Evolutionary conservation across 2,329 filamentous ascomycete species (phyloP).

Genomic region (Penicillium corylophilum): DNA sequence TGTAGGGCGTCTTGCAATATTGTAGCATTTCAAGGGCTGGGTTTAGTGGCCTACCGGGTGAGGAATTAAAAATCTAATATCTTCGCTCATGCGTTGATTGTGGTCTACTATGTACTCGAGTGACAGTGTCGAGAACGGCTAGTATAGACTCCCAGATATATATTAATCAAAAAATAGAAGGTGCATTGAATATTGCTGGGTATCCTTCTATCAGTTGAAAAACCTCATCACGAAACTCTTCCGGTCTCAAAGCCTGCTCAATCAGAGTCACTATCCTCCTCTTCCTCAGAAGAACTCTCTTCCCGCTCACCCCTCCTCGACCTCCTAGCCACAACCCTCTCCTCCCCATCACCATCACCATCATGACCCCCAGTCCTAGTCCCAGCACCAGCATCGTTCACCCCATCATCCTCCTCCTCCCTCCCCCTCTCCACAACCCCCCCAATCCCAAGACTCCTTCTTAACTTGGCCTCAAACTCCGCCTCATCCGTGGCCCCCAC

Average conservation of each 20-base stretch:
- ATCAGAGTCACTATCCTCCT: slow-evolving; percentile 4
- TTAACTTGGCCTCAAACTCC: slow-evolving; percentile 61
- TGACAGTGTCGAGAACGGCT: too few relatives aligned
- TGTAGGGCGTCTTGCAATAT: too few relatives aligned
- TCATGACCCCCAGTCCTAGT: neutral
- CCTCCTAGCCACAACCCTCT: neutral
- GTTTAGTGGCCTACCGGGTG: too few relatives aligned
- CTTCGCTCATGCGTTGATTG: too few relatives aligned
- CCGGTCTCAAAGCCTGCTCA: neutral
- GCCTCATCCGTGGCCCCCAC: slow-evolving; percentile 27
- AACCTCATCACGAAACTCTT: neutral
- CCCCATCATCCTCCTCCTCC: slow-evolving; percentile 7
- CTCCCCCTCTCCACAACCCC: slow-evolving; percentile 3
- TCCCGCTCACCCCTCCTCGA: neutral
- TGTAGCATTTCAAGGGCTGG: too few relatives aligned
- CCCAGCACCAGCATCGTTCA: neutral
- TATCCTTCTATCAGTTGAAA: slow-evolving; percentile 8
- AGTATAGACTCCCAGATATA: too few relatives aligned
- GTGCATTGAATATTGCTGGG: slow-evolving; percentile 1
- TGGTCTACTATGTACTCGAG: too few relatives aligned
- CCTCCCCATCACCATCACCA: neutral
- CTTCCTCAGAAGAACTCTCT: slow-evolving; percentile 4
- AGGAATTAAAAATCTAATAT: too few relatives aligned
- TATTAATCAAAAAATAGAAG: neutral
- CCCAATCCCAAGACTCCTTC: slow-evolving; percentile 60